Percentiles rank a stretch among this genome's conserved stretches.
These are phyloP conservation scores for Linnemannia schmuckeri DNA, from an alignment of 192 early-diverging fungal species.

Conservation along the genomic window DNA sequence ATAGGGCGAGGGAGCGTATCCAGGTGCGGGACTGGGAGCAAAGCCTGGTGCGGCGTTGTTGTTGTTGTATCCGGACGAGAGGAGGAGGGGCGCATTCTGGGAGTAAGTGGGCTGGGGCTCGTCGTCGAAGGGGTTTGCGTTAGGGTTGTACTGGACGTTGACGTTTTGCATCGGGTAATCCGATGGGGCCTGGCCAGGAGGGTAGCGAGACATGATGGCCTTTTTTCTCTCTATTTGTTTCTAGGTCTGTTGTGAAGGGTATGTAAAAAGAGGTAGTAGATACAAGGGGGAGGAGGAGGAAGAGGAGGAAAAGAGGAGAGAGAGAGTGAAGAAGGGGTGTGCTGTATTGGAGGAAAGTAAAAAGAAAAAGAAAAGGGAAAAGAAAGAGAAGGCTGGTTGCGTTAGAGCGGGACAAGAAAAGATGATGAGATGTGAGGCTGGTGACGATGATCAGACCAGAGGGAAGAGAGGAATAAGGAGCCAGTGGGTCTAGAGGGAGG, in stretches of 20 bases:
- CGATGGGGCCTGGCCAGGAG: slow-evolving; percentile 40
- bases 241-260: background rate
- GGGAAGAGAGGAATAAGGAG: too few relatives aligned
- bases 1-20: slow-evolving; percentile 52
- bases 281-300: background rate
- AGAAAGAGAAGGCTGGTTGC: background rate
- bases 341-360: background rate
- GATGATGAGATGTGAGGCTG: background rate
- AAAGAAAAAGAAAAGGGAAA: slow-evolving; percentile 6
- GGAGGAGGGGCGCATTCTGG: slow-evolving; percentile 49
- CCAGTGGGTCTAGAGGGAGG: too few relatives aligned
- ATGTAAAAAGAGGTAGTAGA: background rate
- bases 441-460: slow-evolving; percentile 2
- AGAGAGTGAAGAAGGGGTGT: background rate
- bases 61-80: slow-evolving; percentile 46
- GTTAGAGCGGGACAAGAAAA: background rate
- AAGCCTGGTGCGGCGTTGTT: slow-evolving; percentile 18
- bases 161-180: slow-evolving; percentile 59
- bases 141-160: slow-evolving; percentile 50
- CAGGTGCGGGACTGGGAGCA: slow-evolving; percentile 48
- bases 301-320: background rate
- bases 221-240: slow-evolving; percentile 15
- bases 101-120: slow-evolving; percentile 37
- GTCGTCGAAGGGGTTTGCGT: slow-evolving; percentile 54
- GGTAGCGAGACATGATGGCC: slow-evolving; percentile 45